A percentile compares a stretch with the other conserved stretches of the same genome.
These are phyloP conservation scores for Naganishia randhawae DNA, from an alignment of 768 basidiomycete species.

Conservation along the genomic window DNA sequence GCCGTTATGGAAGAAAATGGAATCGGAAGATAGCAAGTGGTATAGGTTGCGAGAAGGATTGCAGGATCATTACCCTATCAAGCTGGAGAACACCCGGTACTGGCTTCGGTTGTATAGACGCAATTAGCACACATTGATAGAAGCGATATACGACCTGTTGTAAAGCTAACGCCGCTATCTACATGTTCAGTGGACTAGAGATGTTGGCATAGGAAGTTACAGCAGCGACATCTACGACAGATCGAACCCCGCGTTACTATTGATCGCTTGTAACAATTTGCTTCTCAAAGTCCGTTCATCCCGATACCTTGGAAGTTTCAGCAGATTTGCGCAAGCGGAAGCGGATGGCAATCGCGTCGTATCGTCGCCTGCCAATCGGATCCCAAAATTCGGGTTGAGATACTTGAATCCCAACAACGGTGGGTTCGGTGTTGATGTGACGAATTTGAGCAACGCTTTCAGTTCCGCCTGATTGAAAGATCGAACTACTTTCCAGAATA, in stretches of 20 bases:
- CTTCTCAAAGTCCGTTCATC: slow-evolving; percentile 63
- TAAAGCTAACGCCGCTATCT: not conserved
- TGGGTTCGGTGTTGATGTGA: slow-evolving; percentile 85
- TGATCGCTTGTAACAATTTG: slow-evolving; percentile 83
- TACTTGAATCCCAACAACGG: slow-evolving; percentile 60
- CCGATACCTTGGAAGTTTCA: slow-evolving; percentile 70
- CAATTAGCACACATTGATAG: not conserved
- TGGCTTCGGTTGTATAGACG: slow-evolving; percentile 47
- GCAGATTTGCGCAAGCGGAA: slow-evolving; percentile 85
- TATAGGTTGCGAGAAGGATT: slow-evolving; percentile 41
- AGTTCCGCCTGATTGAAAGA: slow-evolving; percentile 76
- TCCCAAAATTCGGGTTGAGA: slow-evolving; percentile 79
- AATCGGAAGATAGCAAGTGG: slow-evolving; percentile 42
- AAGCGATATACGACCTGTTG: not conserved
- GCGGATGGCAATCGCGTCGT: slow-evolving; percentile 48
- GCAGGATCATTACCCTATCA: slow-evolving; percentile 42
- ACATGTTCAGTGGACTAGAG: not conserved
- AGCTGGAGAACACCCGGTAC: slow-evolving; percentile 50
- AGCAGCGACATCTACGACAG: slow-evolving; percentile 60
- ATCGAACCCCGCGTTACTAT: slow-evolving; percentile 85
- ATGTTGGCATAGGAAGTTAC: not conserved
- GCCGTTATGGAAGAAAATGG: slow-evolving; percentile 36
- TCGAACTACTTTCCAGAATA: slow-evolving; percentile 85
- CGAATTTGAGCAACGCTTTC: slow-evolving; percentile 75
- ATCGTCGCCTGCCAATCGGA: slow-evolving; percentile 74